Evolutionary conservation across 2,329 filamentous ascomycete genomes (phyloP), one percentile per base, ranked within the genome.

Genomic region (Teratosphaeria viscida): DNA sequence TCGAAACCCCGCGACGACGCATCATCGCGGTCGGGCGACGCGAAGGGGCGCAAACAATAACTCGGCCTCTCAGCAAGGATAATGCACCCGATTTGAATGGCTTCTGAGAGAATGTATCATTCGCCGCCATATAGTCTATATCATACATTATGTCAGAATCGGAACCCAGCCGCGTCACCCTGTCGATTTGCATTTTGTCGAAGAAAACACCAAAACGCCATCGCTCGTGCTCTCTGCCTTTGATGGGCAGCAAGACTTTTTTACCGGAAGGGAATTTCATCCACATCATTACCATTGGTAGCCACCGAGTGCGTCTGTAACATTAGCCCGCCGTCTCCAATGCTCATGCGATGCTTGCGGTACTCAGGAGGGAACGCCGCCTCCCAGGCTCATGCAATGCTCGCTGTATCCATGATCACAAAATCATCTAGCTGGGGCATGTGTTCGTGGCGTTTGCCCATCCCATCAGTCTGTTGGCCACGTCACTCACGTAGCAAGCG

Each of bases 401-500:
- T n/a, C n/a, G n/a, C 16, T n/a, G 5, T 16, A 23, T 5, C 7
- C 19, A 23, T 6, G 19, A 49, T 6, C 5, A 49, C 6, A 49
- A 19, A 16, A 23, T 23, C 19, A 23, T n/a, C 19, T 49, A 49
- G 23, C 26, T 12, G 8, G 53, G 19, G 23, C 53, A 54, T 54
- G 19, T 54, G 12, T 16, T 32, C 47, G 59, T 57, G 4, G 66
- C 67, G 37, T 66, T 61, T 43, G 70, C 69, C 76, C 76, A 78
- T 23, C 76, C 74, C 6, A 72, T 71, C 58, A 80, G 70, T 54
- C 77, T 72, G 65, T 80, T 80, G 55, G 80, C 79, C 64, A 82
- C 71, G 63, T 82, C 80, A 16, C 71, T 75, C 26, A 75, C 72
- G 65, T 82, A 82, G 72, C 79, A 82, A 60, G 76, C 75, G 11